Conservation (phyloP, 2,329 filamentous ascomycete genomes). For the Sclerotinia minor region DNA sequence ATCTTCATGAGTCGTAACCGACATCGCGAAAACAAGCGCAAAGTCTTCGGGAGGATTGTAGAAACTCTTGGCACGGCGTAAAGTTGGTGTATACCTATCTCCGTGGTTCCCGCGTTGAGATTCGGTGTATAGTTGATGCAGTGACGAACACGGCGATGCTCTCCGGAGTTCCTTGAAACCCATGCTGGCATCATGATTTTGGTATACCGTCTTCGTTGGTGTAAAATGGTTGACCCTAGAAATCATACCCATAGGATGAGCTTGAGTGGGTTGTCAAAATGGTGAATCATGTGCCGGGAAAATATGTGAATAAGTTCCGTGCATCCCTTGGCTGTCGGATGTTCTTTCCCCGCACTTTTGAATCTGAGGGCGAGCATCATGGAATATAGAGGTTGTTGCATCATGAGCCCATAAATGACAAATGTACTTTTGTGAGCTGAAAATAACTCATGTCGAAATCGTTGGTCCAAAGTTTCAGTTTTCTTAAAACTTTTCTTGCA, state of each 20-base stretch:
- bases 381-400: constrained; percentile 1
- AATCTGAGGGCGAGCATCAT: background rate
- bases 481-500: constrained; percentile 7
- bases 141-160: constrained; percentile 22
- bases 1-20: background rate
- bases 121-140: constrained; percentile 18
- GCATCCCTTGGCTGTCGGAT: constrained; percentile 18
- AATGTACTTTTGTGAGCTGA: constrained; percentile 1
- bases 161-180: constrained; percentile 6
- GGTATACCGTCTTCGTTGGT: background rate
- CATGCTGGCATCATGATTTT: constrained; percentile 14
- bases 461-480: constrained; percentile 12
- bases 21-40: constrained; percentile 6
- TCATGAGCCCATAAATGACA: constrained; percentile 3
- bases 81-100: constrained; percentile 10
- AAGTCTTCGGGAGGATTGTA: constrained; percentile 8
- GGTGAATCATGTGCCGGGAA: constrained; percentile 25
- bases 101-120: constrained; percentile 12
- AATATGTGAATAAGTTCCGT: constrained; percentile 15
- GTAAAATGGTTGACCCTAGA: constrained; percentile 6
- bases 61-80: constrained; percentile 23
- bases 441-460: background rate
- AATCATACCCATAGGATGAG: constrained; percentile 16
- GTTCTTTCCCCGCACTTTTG: constrained; percentile 16
- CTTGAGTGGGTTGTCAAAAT: constrained; percentile 4